Evolutionary conservation across 768 basidiomycete genomes (phyloP), one percentile per base, ranked within the genome.

Genomic region (Suillus variegatus): DNA sequence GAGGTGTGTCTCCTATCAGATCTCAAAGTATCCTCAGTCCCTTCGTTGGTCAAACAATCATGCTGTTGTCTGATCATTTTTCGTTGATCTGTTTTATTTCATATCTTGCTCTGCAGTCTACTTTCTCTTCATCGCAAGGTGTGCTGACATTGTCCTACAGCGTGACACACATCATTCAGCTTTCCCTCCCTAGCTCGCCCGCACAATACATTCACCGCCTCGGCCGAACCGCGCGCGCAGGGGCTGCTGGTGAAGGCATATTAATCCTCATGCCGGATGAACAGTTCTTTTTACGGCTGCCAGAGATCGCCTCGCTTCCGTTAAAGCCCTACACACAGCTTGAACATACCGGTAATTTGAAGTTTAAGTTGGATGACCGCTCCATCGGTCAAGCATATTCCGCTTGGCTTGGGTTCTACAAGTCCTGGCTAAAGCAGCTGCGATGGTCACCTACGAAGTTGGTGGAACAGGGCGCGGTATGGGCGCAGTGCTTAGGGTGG

Each of bases 131-230:
- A 12, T 60, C 5, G 25, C 43, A 46, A 43, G 40, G 2, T 22
- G 40, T 60, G 28, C 58, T 60, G 18, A 60, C 25, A 10, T 60
- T 18, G 4, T 22, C 60, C 41, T 60, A 35, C 68, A 85, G 85
- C 20, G 86, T 90, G 8, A 86, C 88, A 0, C 79, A 84, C 1
- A 84, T 90, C 54, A 69, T 88, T 8, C 88, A 90, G 71, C 74
- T 87, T 63, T 88, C 88, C 65, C 82, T 91, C 67, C 91, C 91
- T 14, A 83, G 86, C 0, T 84, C 87, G 63, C 82, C 86, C 32
- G 91, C 92, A 70, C 90, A 92, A 72, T 92, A 93, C 75, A 87
- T 93, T 63, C 91, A 92, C 70, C 85, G 91, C 25, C 87, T 93
- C 8, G 91, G 91, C 16, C 85, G 91, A 56, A 93, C 91, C 20